Evolutionary conservation across 2,329 filamentous ascomycete species (phyloP).

Genomic region (Hymenoscyphus infarciens): DNA sequence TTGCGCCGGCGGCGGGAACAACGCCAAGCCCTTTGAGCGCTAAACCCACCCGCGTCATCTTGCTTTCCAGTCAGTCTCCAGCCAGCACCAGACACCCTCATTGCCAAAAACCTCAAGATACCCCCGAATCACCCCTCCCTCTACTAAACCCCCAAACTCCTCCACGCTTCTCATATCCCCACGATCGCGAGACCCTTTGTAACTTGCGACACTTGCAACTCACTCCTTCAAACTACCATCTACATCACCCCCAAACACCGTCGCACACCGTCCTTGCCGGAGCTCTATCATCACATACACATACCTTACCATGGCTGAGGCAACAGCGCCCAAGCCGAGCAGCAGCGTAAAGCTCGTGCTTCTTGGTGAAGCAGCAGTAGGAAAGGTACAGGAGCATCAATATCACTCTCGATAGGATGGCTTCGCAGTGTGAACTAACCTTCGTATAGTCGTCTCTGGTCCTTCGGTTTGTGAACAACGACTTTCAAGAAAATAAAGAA

Average conservation of each 20-base stretch:
- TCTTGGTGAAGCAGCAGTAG: conserved; percentile 93
- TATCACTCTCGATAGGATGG: background rate
- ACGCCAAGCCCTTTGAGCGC: background rate
- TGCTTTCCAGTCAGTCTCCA: background rate
- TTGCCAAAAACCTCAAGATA: conserved; percentile 4
- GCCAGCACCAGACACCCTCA: no score
- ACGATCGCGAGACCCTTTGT: background rate
- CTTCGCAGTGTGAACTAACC: conserved; percentile 15
- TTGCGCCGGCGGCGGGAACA: background rate
- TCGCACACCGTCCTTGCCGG: conserved; percentile 11
- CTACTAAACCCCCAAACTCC: background rate
- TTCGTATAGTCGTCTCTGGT: conserved; percentile 80
- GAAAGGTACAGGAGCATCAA: conserved; percentile 66
- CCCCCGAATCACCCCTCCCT: conserved; percentile 1
- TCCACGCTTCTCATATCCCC: background rate
- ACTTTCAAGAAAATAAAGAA: conserved; percentile 99
- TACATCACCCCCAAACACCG: background rate
- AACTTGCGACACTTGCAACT: background rate
- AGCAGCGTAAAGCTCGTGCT: conserved; percentile 99
- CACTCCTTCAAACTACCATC: background rate
- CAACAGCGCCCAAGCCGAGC: conserved; percentile 83
- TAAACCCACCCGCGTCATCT: background rate
- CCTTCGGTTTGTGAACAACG: conserved; percentile 97
- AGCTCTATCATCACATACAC: conserved; percentile 4
- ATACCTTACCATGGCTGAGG: conserved; percentile 61